Base-by-base conservation (phyloP, 2,329 filamentous ascomycete genomes). In the Chaetomiaceae sp. region DNA sequence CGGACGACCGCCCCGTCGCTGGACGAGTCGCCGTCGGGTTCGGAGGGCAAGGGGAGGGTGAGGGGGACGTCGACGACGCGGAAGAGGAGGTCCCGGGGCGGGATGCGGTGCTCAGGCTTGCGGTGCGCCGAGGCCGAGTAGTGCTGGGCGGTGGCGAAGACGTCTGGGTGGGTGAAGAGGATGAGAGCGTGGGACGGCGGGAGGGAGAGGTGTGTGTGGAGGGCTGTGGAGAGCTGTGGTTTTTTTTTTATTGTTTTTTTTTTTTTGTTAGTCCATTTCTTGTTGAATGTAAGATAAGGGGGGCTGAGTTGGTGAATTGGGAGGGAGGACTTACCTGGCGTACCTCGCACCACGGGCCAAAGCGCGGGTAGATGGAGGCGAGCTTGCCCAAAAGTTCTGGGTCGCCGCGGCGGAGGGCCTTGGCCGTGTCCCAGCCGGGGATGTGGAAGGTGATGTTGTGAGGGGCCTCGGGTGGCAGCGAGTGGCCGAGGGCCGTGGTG, bases 361-460 rank as follows among this genome's bases (percentile, higher is more conserved):
- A 74, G 4, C 76, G 71, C 10, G 76, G 76, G 43, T 78, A 78
- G 25, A 78, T 67, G 51, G 73, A 70, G 45, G 67, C 66, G 1
- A 78, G 40, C 16, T 47, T 63, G 30, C 62, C 41, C n/a, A 76
- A 48, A 1, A 71, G 44, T 10, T 60, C 51, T 25, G 52, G 57
- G 46, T 76, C 73, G 14, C 74, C 74, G 7, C 75, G 69, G 8
- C 74, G 85, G 30, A 78, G 58, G 4, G 61, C 61, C 40, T 68
- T 58, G n/a, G 65, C 64, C 6, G 66, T 60, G 6, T 72, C 65
- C 75, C 75, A 78, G 21, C 71, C 71, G 0, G 72, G 72, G 2
- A 70, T 29, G 59, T 78, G 74, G 49, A 70, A 65, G 47, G 76
- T 74, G 64, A 78, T 69, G 54, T 71, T 73, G 59, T 78, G 75